phyloP scores from a whole-genome alignment of 2,329 filamentous ascomycete species.

The Dothideomycetes sp. region DNA sequence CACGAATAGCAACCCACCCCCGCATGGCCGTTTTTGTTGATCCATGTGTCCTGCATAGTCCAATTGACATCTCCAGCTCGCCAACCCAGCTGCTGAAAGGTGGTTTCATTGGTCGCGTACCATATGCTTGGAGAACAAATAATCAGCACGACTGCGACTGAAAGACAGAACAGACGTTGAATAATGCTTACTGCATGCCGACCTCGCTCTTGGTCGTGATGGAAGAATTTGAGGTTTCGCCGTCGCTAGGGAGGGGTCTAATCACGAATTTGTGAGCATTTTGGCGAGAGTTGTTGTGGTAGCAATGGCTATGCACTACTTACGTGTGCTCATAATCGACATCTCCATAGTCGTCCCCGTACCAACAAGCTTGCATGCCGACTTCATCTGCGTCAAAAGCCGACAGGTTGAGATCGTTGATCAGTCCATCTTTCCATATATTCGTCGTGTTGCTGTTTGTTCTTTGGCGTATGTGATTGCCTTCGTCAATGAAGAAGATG shows the following conservation, averaged over 20 bases:
- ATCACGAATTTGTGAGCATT: too few species aligned
- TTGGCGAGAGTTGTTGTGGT: too few species aligned
- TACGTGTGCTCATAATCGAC: constrained; percentile 26
- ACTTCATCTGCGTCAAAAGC: constrained; percentile 21
- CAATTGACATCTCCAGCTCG: constrained; percentile 25
- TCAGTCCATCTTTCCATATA: constrained; percentile 28
- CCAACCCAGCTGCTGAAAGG: constrained; percentile 32
- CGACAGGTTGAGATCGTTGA: constrained; percentile 20
- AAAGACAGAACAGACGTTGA: too few species aligned
- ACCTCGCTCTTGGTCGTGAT: constrained; percentile 19
- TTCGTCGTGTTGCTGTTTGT: constrained; percentile 20
- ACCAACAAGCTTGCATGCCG: constrained; percentile 28
- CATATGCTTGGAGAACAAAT: too few species aligned
- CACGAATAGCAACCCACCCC: constrained; percentile 34
- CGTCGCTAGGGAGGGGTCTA: constrained; percentile 17
- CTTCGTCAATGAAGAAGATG: constrained; percentile 29
- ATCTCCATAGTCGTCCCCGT: constrained; percentile 24
- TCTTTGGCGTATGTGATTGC: constrained; percentile 28
- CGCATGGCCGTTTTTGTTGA: constrained; percentile 29
- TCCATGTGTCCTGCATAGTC: constrained; percentile 26
- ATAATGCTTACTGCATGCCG: constrained; percentile 27
- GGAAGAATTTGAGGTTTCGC: constrained; percentile 7
- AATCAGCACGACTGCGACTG: too few species aligned
- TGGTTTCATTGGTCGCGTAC: constrained; percentile 28
- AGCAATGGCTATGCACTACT: too few species aligned